A percentile compares a stretch with the other conserved stretches of the same genome.
These are phyloP conservation scores for Emergomyces africanus DNA, from an alignment of 2,329 filamentous ascomycete species.

Conservation along the genomic window DNA sequence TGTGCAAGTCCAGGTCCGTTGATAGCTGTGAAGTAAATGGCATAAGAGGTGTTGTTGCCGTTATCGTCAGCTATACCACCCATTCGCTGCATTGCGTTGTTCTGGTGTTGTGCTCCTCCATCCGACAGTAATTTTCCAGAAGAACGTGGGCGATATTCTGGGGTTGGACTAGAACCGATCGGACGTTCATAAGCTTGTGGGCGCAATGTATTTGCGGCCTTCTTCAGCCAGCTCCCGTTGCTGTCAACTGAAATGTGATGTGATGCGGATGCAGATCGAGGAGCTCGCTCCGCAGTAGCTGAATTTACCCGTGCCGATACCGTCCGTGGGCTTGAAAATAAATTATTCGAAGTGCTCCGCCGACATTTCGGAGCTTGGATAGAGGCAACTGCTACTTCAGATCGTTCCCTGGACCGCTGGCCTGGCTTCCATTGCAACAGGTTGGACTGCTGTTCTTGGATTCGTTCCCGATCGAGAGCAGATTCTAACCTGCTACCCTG, in stretches of 20 bases:
- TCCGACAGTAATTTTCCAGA: not conserved
- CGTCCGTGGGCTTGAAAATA: not conserved
- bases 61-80: not conserved
- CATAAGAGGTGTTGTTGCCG: not conserved
- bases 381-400: not conserved
- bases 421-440: not conserved
- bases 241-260: not conserved
- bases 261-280: not conserved
- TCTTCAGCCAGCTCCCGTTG: constrained; percentile 7
- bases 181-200: not conserved
- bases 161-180: constrained; percentile 8
- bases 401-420: not conserved
- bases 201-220: not conserved
- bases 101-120: not conserved
- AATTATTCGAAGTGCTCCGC: not conserved
- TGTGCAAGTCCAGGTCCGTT: not conserved
- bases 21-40: not conserved
- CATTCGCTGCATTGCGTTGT: not conserved
- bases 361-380: not conserved
- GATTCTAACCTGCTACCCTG: not conserved
- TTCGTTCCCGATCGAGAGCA: not conserved
- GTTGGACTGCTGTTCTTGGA: not conserved
- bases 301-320: not conserved
- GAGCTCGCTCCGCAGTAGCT: not conserved
- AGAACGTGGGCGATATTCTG: constrained; percentile 1